Percentiles rank a stretch among this genome's conserved stretches.
Conservation (phyloP, 1,139 yeast species). For the Scheffersomyces illinoinensis region DNA sequence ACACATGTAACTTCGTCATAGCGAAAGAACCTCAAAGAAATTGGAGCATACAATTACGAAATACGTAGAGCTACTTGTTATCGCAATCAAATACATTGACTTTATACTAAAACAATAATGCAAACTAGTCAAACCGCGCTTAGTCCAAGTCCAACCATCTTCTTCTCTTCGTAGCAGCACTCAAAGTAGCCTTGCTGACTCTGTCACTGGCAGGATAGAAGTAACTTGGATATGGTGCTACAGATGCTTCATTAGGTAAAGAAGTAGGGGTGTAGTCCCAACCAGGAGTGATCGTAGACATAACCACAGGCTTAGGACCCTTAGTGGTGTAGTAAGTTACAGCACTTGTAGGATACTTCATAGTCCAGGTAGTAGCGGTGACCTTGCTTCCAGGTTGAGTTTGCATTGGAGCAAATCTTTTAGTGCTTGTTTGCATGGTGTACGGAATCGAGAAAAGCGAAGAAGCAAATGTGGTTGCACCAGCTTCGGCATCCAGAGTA, state of each 20-base stretch:
- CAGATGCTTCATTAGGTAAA: slow-evolving; percentile 62
- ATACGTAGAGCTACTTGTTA: background rate
- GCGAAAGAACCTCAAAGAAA: too few relatives aligned
- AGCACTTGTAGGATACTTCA: slow-evolving; percentile 63
- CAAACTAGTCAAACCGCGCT: background rate
- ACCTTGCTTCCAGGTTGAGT: slow-evolving; percentile 73
- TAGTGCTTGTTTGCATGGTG: slow-evolving; percentile 70
- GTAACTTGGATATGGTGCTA: slow-evolving; percentile 64
- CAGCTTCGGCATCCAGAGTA: slow-evolving; percentile 22
- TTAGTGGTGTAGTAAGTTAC: slow-evolving; percentile 54
- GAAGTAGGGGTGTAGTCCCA: slow-evolving; percentile 77
- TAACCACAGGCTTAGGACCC: slow-evolving; percentile 43
- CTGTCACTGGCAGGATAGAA: slow-evolving; percentile 43
- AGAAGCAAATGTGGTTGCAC: slow-evolving; percentile 29
- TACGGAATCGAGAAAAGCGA: slow-evolving; percentile 55
- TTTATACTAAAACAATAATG: background rate
- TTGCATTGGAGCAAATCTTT: slow-evolving; percentile 91
- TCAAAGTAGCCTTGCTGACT: slow-evolving; percentile 40
- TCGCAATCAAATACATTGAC: background rate
- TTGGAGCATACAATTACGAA: too few relatives aligned
- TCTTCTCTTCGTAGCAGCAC: slow-evolving; percentile 32
- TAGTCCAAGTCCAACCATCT: slow-evolving; percentile 32
- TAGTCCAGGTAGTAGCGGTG: slow-evolving; percentile 65
- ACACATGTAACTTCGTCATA: too few relatives aligned
- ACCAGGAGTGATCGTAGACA: slow-evolving; percentile 75